Evolutionary conservation across 768 basidiomycete species (phyloP).

Genomic region (Agrocybe praecox): DNA sequence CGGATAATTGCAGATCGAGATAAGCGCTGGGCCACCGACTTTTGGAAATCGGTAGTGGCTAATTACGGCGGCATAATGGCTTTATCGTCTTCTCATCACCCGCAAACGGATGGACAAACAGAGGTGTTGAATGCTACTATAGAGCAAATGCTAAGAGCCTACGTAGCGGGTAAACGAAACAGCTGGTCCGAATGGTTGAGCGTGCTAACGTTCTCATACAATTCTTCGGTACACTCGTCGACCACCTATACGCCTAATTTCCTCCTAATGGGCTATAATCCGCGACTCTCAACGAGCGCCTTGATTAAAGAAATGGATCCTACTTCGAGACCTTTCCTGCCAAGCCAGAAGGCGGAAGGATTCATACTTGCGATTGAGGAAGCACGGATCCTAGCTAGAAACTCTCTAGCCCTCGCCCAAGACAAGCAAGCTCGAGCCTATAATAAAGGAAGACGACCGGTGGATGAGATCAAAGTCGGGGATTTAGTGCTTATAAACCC

Average conservation of each 20-base stretch:
- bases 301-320: neutral
- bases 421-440: constrained; percentile 11
- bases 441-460: neutral
- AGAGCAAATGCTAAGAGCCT: no score
- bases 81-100: constrained; percentile 29
- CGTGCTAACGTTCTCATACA: constrained; percentile 30
- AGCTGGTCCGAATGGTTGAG: constrained; percentile 28
- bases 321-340: neutral
- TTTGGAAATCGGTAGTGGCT: constrained; percentile 27
- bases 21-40: constrained; percentile 23
- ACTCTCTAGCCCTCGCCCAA: constrained; percentile 6
- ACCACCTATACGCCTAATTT: constrained; percentile 27
- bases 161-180: constrained; percentile 18
- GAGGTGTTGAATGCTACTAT: no score
- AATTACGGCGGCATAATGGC: constrained; percentile 25
- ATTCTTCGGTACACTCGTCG: constrained; percentile 24
- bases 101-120: no score
- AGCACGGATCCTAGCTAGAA: constrained; percentile 5
- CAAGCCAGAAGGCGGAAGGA: constrained; percentile 1
- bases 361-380: neutral
- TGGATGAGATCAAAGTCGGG: constrained; percentile 10
- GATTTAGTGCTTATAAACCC: constrained; percentile 26
- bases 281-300: constrained; percentile 3
- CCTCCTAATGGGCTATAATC: constrained; percentile 29
- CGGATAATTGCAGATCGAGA: constrained; percentile 32